Percentiles rank a stretch among this genome's conserved stretches.
Conservation (phyloP, 768 basidiomycete species). For the Scleroderma bovista region DNA sequence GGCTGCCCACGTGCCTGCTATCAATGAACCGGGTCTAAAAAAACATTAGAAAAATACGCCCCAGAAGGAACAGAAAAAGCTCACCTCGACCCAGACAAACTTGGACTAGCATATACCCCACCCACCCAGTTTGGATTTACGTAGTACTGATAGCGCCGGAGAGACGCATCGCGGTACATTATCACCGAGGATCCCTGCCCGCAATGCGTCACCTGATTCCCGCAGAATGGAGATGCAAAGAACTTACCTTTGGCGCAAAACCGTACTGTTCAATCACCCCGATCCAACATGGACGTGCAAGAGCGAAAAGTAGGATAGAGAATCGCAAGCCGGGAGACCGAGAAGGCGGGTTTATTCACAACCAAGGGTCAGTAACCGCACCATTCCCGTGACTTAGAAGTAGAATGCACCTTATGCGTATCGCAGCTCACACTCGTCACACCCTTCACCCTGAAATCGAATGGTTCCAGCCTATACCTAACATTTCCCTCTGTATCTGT, state of each 20-base stretch:
- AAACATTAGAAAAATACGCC: not conserved
- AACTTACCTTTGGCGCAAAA: conserved; percentile 80
- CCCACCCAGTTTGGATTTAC: conserved; percentile 78
- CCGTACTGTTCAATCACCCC: conserved; percentile 56
- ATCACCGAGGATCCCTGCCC: conserved; percentile 83
- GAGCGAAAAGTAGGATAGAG: not conserved
- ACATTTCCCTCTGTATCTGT: conserved; percentile 31
- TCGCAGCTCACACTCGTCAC: conserved; percentile 96
- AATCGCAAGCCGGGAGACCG: not conserved
- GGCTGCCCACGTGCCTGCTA: conserved; percentile 95
- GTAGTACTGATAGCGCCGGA: conserved; percentile 84
- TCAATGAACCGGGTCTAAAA: conserved; percentile 77
- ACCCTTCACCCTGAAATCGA: conserved; percentile 88
- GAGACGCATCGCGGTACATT: conserved; percentile 81
- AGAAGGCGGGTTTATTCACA: too few relatives aligned
- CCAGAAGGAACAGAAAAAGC: conserved; percentile 10
- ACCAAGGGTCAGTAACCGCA: not conserved
- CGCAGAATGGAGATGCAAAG: not conserved
- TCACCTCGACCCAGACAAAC: conserved; percentile 85
- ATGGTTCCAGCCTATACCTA: conserved; percentile 53
- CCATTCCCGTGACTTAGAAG: not conserved
- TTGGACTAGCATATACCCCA: conserved; percentile 87
- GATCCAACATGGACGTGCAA: too few relatives aligned
- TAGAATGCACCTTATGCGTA: conserved; percentile 71
- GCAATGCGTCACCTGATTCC: not conserved